phyloP scores from a whole-genome alignment of 352 stramenopile genomes.

The Pseudoperonospora humuli region DNA sequence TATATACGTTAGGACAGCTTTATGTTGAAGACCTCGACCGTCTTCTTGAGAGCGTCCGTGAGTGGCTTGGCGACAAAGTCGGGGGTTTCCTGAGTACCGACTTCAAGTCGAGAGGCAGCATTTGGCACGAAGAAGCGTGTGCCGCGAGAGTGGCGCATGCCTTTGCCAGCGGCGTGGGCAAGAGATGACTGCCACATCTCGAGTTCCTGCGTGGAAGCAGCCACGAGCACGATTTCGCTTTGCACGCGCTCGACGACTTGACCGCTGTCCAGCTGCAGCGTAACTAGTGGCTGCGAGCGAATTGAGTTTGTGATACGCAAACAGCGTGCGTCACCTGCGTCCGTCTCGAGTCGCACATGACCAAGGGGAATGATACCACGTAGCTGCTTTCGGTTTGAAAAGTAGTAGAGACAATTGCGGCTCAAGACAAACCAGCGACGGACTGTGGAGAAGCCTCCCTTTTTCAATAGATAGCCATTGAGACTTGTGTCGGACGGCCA shows the following conservation, averaged over 20 bases:
- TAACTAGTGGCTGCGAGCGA: slow-evolving; percentile 55
- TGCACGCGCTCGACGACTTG: slow-evolving; percentile 76
- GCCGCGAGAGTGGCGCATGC: slow-evolving; percentile 69
- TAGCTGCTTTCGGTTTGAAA: slow-evolving; percentile 71
- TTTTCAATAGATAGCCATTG: slow-evolving; percentile 80
- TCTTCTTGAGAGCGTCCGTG: slow-evolving; percentile 67
- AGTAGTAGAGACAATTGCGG: slow-evolving; percentile 86
- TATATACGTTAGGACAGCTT: slow-evolving; percentile 40
- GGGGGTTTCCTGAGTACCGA: slow-evolving; percentile 70
- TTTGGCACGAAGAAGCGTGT: slow-evolving; percentile 83
- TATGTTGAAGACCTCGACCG: slow-evolving; percentile 80
- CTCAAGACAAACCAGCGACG: slow-evolving; percentile 85
- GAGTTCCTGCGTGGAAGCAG: slow-evolving; percentile 59
- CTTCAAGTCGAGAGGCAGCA: slow-evolving; percentile 64
- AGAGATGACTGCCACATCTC: slow-evolving; percentile 87
- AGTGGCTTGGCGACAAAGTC: slow-evolving; percentile 73
- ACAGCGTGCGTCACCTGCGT: slow-evolving; percentile 37
- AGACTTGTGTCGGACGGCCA: slow-evolving; percentile 86
- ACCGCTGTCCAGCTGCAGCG: slow-evolving; percentile 73
- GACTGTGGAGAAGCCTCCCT: slow-evolving; percentile 69
- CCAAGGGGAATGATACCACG: slow-evolving; percentile 82
- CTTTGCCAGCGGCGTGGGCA: slow-evolving; percentile 69
- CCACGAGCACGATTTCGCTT: slow-evolving; percentile 68
- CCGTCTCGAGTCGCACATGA: slow-evolving; percentile 61
- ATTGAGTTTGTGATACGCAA: slow-evolving; percentile 68